These are phyloP conservation scores for Saccharomyces jurei DNA, from an alignment of 805 yeast genomes.

Conservation along the genomic window DNA sequence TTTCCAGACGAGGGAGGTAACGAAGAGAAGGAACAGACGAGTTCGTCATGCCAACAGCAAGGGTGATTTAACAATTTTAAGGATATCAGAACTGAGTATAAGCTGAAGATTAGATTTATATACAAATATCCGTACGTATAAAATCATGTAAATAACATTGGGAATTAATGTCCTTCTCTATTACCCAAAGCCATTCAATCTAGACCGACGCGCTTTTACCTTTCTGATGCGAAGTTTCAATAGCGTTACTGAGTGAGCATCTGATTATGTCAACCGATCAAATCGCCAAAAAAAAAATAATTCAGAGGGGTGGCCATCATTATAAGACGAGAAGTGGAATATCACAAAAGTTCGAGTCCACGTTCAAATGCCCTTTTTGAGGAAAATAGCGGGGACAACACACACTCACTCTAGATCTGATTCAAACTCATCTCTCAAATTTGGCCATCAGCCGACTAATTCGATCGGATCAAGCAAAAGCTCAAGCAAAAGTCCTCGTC, in stretches of 20 bases:
- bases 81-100: constrained; percentile 64
- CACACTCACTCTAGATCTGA: constrained; percentile 23
- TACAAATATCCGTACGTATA: background rate
- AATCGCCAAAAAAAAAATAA: background rate
- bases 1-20: constrained; percentile 60
- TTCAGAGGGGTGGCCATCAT: background rate
- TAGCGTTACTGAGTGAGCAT: background rate
- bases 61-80: constrained; percentile 67
- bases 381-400: constrained; percentile 18
- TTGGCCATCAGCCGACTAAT: background rate
- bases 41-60: constrained; percentile 56
- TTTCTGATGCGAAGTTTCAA: background rate
- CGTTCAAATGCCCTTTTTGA: constrained; percentile 20
- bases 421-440: constrained; percentile 17
- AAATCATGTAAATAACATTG: constrained; percentile 1
- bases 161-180: background rate
- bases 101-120: constrained; percentile 19
- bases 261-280: background rate
- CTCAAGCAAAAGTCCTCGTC: background rate
- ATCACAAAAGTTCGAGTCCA: background rate
- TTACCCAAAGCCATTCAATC: background rate
- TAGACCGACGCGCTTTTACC: background rate
- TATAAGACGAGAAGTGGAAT: background rate
- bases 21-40: constrained; percentile 76
- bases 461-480: constrained; percentile 1